These are phyloP conservation scores for Gastrodia elata DNA, from an alignment of 106 monocot species.

Conservation along the genomic window DNA sequence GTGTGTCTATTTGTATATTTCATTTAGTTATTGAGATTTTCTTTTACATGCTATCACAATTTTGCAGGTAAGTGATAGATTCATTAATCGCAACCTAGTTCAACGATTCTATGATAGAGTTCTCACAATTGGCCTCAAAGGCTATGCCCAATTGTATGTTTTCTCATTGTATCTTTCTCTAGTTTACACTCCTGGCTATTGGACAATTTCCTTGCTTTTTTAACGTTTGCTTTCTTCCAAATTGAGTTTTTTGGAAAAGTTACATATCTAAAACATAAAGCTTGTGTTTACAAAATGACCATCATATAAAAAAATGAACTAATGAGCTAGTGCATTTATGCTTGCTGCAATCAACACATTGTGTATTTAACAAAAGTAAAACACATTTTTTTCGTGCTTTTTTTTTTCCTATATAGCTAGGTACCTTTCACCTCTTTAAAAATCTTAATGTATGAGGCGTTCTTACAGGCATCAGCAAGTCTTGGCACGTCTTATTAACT, in stretches of 20 bases:
- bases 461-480: conserved; percentile 65
- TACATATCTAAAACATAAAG: no score
- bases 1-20: background rate
- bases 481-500: conserved; percentile 61
- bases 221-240: no score
- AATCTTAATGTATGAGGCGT: background rate
- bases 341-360: no score
- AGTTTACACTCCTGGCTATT: no score
- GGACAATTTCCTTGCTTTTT: no score
- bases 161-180: no score
- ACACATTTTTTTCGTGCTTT: background rate
- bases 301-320: no score
- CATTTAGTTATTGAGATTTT: background rate
- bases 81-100: conserved; percentile 58
- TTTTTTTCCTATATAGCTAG: no score
- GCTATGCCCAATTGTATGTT: conserved; percentile 69
- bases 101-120: conserved; percentile 65
- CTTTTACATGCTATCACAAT: background rate
- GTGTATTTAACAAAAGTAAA: no score
- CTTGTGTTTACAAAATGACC: no score
- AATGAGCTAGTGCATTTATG: no score
- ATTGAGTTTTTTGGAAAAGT: no score
- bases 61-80: conserved; percentile 68
- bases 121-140: conserved; percentile 64
- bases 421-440: background rate